A percentile compares a stretch with the other conserved stretches of the same genome.
Conservation (phyloP, 495 filamentous ascomycete genomes). For the Neurospora pannonica region DNA sequence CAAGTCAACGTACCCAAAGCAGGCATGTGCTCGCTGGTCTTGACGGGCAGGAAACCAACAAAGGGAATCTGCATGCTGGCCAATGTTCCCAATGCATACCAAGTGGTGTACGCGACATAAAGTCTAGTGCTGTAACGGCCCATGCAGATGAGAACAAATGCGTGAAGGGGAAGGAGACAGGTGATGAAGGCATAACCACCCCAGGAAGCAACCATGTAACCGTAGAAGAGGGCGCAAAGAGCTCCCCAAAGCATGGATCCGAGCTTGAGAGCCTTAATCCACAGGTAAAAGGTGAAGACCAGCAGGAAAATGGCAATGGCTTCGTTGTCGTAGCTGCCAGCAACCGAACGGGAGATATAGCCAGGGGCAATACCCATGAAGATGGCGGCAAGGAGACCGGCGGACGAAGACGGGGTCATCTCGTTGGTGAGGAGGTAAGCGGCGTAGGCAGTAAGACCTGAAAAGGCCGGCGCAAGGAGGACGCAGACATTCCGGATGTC, state of each 20-base stretch:
- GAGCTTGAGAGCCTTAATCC: conserved; percentile 96
- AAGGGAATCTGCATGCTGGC: conserved; percentile 99
- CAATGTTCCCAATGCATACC: conserved; percentile 93
- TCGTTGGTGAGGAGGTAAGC: conserved; percentile 95
- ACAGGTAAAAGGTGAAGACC: conserved; percentile 97
- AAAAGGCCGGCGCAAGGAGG: conserved; percentile 89
- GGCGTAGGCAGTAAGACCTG: conserved; percentile 86
- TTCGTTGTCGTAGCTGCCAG: conserved; percentile 99
- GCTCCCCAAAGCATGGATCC: conserved; percentile 95
- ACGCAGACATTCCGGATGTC: conserved; percentile 99
- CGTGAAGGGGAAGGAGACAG: conserved; percentile 90
- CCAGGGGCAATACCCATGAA: conserved; percentile 98
- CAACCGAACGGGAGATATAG: conserved; percentile 95
- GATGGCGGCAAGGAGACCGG: conserved; percentile 82
- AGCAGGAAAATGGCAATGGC: conserved; percentile 98
- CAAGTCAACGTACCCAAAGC: conserved; percentile 60
- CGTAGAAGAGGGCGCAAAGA: conserved; percentile 92
- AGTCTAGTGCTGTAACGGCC: conserved; percentile 87
- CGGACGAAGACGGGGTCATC: conserved; percentile 85
- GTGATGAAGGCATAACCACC: conserved; percentile 99
- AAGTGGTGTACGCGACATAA: conserved; percentile 94
- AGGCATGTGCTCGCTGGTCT: conserved; percentile 98
- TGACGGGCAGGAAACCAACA: conserved; percentile 92
- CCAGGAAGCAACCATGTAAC: conserved; percentile 99
- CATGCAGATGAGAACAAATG: conserved; percentile 94